Base-by-base conservation (phyloP, 1,284 basidiomycete species). In the Naganishia sp. region DNA sequence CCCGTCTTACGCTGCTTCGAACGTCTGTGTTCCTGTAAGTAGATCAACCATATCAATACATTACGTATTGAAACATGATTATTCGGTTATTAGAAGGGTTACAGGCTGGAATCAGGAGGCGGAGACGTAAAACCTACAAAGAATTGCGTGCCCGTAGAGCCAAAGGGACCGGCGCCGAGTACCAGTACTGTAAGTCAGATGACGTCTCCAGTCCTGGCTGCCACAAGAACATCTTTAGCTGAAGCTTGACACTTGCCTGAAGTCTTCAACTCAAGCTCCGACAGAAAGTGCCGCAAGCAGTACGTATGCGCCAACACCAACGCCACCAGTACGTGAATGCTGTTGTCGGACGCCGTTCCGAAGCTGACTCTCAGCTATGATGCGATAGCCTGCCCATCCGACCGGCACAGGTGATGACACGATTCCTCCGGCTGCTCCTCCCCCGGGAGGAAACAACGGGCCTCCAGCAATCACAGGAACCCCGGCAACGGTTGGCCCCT, bases 1-100 rank as follows among this genome's bases (percentile, higher is more conserved):
- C 47, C n/a, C 47, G 10, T 23, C 21, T n/a, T 52, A 18, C 50
- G 31, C 25, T 32, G 58, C 58, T 42, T 35, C 31, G 15, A 18
- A 51, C 4, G 23, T 61, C 15, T 61, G 58, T 32, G 25, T 28
- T 42, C 58, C 58, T 47, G 58, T 61, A 41, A 51, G 58, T 51
- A 42, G 6, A 3, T n/a, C 0, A 5, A 17, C 15, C 21, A 18
- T 28, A 23, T 15, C 32, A 11, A 0, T 28, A 21, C 39, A n/a
- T 9, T 2, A 6, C 21, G 9, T 9, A 18, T 3, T 15, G 13
- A 52, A 31, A 15, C 1, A 2, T 7, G 28, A 6, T 13, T 18
- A 2, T n/a, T 2, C 45, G 45, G 3, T n/a, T 28, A 6, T 2
- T 23, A 54, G 52, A 15, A 32, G 18, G 52, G 52, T 2, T 54